Evolutionary conservation across 768 basidiomycete species (phyloP).

Genomic region (Boletus insuetus): DNA sequence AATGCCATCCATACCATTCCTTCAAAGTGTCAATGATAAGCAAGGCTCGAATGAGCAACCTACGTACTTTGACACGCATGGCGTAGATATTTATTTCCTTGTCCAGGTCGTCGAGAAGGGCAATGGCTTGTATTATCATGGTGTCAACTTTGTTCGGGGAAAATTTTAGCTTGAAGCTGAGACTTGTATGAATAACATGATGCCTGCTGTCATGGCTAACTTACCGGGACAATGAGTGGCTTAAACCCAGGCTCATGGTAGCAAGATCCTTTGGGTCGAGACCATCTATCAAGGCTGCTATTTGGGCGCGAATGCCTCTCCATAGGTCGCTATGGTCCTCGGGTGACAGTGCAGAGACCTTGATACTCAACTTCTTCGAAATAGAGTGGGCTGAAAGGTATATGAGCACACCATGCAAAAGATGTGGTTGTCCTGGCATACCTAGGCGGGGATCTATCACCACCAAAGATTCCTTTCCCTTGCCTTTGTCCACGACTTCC

Average conservation of each 20-base stretch:
- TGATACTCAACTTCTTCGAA: constrained; percentile 91
- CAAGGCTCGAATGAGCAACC: neutral
- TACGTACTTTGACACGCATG: constrained; percentile 92
- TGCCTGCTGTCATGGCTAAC: constrained; percentile 16
- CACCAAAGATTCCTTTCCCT: constrained; percentile 79
- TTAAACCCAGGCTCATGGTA: constrained; percentile 96
- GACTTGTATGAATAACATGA: constrained; percentile 5
- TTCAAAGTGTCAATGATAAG: constrained; percentile 30
- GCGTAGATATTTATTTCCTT: constrained; percentile 99
- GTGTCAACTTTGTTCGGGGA: constrained; percentile 99
- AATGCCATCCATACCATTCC: constrained; percentile 99
- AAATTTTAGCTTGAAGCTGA: constrained; percentile 97
- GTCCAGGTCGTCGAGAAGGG: constrained; percentile 95
- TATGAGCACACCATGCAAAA: constrained; percentile 5
- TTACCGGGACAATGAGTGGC: constrained; percentile 93
- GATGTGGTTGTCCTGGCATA: constrained; percentile 38
- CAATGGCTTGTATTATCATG: constrained; percentile 99
- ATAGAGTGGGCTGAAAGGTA: constrained; percentile 67
- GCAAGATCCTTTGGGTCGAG: constrained; percentile 91
- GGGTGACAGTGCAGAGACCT: constrained; percentile 61
- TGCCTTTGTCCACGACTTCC: constrained; percentile 84
- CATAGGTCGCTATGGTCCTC: constrained; percentile 78
- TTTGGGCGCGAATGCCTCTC: constrained; percentile 91
- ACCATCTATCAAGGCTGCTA: constrained; percentile 84
- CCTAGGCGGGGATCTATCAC: constrained; percentile 92